A percentile compares a stretch with the other conserved stretches of the same genome.
phyloP scores from a whole-genome alignment of 176 grass and related monocot genomes.

The Zoysia japonica region DNA sequence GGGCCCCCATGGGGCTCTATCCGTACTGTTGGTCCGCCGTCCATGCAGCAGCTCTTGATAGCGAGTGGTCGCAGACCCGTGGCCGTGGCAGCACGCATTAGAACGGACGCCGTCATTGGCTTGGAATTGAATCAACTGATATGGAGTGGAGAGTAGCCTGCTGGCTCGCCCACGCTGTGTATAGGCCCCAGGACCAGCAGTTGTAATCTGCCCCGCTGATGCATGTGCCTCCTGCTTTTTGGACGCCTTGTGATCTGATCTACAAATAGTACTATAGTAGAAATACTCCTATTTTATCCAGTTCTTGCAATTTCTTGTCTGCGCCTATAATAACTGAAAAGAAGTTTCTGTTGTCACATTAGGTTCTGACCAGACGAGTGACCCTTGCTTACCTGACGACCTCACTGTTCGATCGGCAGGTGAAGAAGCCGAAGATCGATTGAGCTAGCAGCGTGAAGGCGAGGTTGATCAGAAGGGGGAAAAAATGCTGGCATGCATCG shows the following conservation, averaged over 20 bases:
- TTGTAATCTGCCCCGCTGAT: not conserved
- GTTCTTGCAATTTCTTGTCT: not conserved
- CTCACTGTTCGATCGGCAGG: slow-evolving; percentile 9
- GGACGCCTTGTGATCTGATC: not conserved
- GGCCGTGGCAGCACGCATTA: slow-evolving; percentile 6
- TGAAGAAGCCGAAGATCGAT: not conserved
- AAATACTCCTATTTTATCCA: not conserved
- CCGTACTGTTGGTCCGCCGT: not conserved
- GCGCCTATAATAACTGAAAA: not conserved
- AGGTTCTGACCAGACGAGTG: not conserved
- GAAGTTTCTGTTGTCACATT: not conserved
- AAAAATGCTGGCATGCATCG: slow-evolving; percentile 92
- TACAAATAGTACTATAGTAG: not conserved
- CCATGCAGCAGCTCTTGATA: not conserved
- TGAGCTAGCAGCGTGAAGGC: not conserved
- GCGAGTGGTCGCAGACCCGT: slow-evolving; percentile 8
- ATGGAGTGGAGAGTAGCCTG: not conserved
- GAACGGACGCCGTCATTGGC: slow-evolving; percentile 12
- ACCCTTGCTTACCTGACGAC: not conserved
- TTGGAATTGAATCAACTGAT: not conserved
- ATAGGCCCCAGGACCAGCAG: not conserved
- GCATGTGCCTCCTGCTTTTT: not conserved
- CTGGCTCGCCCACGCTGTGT: not conserved
- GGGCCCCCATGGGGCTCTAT: slow-evolving; percentile 8
- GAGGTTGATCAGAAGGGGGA: not conserved